These are phyloP conservation scores for Lactarius deliciosus DNA, from an alignment of 768 basidiomycete species.

Conservation along the genomic window DNA sequence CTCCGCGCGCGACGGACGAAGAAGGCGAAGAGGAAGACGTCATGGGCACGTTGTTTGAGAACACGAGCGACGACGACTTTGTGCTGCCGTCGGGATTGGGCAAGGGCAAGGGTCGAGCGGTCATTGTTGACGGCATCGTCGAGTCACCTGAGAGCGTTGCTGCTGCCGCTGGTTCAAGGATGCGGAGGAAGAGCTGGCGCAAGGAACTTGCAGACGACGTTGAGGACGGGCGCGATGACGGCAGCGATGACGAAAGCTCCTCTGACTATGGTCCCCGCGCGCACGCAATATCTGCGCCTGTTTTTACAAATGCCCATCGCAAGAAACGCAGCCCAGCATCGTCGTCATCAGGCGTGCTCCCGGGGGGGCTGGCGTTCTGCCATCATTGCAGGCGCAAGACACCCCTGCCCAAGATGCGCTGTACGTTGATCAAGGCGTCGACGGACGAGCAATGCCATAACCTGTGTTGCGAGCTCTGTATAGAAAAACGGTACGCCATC, in stretches of 20 bases:
- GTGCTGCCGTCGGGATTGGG: neutral
- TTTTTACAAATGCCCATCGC: neutral
- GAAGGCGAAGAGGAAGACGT: conserved; percentile 8
- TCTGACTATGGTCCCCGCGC: neutral
- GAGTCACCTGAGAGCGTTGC: neutral
- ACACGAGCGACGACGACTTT: too few relatives aligned
- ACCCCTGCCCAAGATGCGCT: conserved; percentile 12
- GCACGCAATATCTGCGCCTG: neutral
- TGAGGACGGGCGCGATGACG: neutral
- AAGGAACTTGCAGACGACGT: conserved; percentile 1
- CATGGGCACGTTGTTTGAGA: neutral
- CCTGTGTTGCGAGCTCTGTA: too few relatives aligned
- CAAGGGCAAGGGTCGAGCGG: neutral
- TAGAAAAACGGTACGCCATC: too few relatives aligned
- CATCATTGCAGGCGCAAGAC: conserved; percentile 25
- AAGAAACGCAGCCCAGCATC: neutral
- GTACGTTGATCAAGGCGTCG: too few relatives aligned
- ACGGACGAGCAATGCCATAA: too few relatives aligned
- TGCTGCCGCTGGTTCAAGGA: neutral
- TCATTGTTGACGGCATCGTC: neutral
- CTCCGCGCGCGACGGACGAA: neutral
- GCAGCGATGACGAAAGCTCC: neutral
- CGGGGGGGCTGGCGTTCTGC: neutral
- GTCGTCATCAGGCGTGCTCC: too few relatives aligned
- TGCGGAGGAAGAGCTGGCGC: conserved; percentile 15